Conservation (phyloP, 768 basidiomycete genomes). For the Cytidiella melzeri region DNA sequence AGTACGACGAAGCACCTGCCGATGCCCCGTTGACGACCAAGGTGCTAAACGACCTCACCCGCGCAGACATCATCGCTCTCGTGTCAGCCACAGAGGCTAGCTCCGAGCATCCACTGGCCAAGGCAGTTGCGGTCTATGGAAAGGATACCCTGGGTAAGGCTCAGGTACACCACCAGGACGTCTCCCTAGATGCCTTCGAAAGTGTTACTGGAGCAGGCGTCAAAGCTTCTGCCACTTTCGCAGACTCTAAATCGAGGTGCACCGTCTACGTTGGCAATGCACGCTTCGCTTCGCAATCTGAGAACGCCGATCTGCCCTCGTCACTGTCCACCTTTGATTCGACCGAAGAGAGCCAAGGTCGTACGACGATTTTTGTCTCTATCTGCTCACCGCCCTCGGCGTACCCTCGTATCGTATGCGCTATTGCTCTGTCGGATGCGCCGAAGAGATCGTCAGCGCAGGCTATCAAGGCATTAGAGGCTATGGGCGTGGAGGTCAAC, state of each 20-base stretch:
- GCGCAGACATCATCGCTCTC: conserved; percentile 67
- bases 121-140: conserved; percentile 83
- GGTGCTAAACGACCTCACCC: conserved; percentile 60
- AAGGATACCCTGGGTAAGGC: conserved; percentile 48
- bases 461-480: conserved; percentile 73
- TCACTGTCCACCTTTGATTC: conserved; percentile 59
- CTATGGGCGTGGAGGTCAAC: conserved; percentile 88
- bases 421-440: conserved; percentile 80
- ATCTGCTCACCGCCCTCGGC: conserved; percentile 36
- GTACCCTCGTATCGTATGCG: conserved; percentile 58
- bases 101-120: conserved; percentile 95
- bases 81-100: conserved; percentile 82
- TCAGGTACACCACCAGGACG: conserved; percentile 39
- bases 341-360: conserved; percentile 64
- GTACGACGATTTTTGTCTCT: conserved; percentile 86
- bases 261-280: conserved; percentile 73
- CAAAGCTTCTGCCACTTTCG: conserved; percentile 55
- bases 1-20: conserved; percentile 20
- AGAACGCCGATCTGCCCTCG: conserved; percentile 47
- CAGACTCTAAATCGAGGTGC: conserved; percentile 38
- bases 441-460: conserved; percentile 81
- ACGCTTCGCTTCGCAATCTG: conserved; percentile 57
- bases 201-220: conserved; percentile 88
- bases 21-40: conserved; percentile 21
- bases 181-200: conserved; percentile 69